phyloP scores from a whole-genome alignment of 768 basidiomycete genomes.

The Mycena latifolia region DNA sequence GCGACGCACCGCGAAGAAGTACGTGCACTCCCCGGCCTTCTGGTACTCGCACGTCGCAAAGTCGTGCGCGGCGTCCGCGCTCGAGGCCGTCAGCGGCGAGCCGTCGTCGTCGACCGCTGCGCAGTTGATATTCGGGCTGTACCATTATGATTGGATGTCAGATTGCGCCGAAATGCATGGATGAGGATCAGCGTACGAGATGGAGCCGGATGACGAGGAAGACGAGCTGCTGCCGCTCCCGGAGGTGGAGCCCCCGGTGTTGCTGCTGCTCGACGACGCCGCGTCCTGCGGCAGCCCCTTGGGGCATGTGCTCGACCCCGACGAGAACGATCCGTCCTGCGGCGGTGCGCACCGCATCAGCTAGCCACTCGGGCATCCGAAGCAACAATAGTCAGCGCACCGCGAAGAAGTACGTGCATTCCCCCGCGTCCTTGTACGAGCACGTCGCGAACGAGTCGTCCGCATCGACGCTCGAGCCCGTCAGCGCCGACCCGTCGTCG shows the following conservation, averaged over 20 bases:
- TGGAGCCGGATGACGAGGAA: background rate
- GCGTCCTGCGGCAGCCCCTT: slow-evolving; percentile 17
- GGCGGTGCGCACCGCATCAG: too few species aligned
- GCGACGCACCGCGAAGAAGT: slow-evolving; percentile 25
- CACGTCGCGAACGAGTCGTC: slow-evolving; percentile 13
- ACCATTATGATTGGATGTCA: too few species aligned
- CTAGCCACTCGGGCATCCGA: too few species aligned
- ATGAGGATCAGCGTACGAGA: background rate
- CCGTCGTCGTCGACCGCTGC: slow-evolving; percentile 18
- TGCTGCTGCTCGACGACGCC: background rate
- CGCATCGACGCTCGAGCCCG: slow-evolving; percentile 5
- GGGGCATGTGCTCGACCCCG: slow-evolving; percentile 28
- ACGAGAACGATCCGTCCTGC: slow-evolving; percentile 28
- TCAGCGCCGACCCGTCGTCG: slow-evolving; percentile 8
- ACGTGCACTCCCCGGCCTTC: slow-evolving; percentile 15
- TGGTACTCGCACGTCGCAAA: slow-evolving; percentile 22
- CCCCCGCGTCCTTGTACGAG: slow-evolving; percentile 17
- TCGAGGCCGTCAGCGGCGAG: slow-evolving; percentile 6
- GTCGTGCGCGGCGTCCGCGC: background rate
- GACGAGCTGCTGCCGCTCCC: background rate
- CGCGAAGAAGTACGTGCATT: slow-evolving; percentile 25
- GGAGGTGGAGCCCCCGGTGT: background rate
- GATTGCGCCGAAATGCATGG: too few species aligned
- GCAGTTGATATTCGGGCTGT: slow-evolving; percentile 13
- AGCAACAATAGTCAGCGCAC: slow-evolving; percentile 3